phyloP scores from a whole-genome alignment of 208 protist species.

The Acanthamoeba quina region DNA sequence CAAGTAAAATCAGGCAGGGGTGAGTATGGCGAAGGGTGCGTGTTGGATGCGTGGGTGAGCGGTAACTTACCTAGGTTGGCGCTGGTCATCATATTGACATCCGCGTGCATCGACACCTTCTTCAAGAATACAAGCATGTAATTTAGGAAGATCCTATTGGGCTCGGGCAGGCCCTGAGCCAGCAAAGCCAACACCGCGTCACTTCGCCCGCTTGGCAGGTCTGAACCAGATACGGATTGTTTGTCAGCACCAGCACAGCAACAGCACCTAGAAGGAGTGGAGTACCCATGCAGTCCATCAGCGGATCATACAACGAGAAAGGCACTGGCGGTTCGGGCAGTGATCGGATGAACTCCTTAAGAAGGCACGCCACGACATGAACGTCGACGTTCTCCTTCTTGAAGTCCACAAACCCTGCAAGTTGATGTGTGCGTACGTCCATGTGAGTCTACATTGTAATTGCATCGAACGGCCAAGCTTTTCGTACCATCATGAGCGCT shows the following conservation, averaged over 20 bases:
- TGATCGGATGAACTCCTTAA: constrained; percentile 14
- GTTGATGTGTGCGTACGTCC: background rate
- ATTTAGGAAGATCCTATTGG: constrained; percentile 9
- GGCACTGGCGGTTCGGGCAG: background rate
- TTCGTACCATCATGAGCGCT: background rate
- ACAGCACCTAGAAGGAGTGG: too few species aligned
- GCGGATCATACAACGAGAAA: background rate
- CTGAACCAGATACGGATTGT: background rate
- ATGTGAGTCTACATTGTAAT: background rate
- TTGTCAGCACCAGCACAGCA: background rate
- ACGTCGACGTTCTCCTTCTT: background rate
- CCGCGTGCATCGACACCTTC: constrained; percentile 13
- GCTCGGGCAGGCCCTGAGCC: background rate
- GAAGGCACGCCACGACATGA: constrained; percentile 5
- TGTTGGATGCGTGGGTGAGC: background rate
- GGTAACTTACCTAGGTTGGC: background rate
- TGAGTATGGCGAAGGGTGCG: too few species aligned
- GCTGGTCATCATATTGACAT: constrained; percentile 41
- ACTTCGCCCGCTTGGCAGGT: background rate
- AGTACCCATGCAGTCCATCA: constrained; percentile 34
- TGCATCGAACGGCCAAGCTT: background rate
- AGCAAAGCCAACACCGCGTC: background rate
- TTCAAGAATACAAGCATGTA: constrained; percentile 39
- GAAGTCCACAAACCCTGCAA: background rate
- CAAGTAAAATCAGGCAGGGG: background rate